Percentiles rank a stretch among this genome's conserved stretches.
Conservation (phyloP, 306 rosid species). For the Rosa lucieae region DNA sequence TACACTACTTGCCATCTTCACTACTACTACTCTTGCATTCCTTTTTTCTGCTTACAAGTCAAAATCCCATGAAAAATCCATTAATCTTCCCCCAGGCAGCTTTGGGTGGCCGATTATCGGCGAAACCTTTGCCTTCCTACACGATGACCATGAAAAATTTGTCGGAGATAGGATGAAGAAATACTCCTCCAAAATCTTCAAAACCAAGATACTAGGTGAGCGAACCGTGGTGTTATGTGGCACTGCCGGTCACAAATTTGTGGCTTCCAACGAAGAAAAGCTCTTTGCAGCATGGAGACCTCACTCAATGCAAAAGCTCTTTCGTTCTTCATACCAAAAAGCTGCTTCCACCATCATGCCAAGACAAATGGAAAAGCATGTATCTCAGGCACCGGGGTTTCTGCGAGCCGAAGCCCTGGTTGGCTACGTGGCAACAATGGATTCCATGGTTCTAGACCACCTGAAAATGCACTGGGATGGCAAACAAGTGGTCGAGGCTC, state of each 20-base stretch:
- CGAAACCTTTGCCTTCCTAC: neutral
- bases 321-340: neutral
- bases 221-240: slow-evolving; percentile 4
- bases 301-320: neutral
- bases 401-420: slow-evolving; percentile 1
- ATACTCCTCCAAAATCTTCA: slow-evolving; percentile 3
- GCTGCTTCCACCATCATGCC: neutral
- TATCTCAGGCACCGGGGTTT: neutral
- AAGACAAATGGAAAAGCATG: neutral
- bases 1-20: neutral
- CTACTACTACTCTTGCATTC: neutral
- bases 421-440: neutral
- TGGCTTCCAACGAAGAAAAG: neutral
- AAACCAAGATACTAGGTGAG: neutral
- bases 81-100: neutral
- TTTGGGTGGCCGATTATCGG: slow-evolving; percentile 1
- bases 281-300: neutral
- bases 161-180: neutral
- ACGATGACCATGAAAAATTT: neutral
- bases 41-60: neutral
- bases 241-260: neutral
- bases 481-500: neutral
- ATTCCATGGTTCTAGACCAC: neutral
- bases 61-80: neutral
- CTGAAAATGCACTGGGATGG: neutral